Conservation (phyloP, 2,329 filamentous ascomycete genomes). For the Claviceps sp. region DNA sequence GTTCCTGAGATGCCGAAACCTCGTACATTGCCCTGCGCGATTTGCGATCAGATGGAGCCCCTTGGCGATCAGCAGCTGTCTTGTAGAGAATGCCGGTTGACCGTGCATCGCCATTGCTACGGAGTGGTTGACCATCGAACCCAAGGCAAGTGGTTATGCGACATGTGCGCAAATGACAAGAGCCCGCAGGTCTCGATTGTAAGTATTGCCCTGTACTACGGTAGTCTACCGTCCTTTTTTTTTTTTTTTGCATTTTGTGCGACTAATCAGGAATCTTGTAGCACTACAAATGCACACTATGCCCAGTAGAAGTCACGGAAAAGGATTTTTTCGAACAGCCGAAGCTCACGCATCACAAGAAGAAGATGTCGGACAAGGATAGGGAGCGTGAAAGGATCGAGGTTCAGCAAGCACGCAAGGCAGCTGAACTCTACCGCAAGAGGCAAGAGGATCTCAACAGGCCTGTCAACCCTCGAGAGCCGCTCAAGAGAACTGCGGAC, state of each 20-base stretch:
- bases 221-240: not conserved
- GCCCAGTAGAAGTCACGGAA: conserved; percentile 68
- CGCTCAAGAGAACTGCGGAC: conserved; percentile 83
- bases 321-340: conserved; percentile 70
- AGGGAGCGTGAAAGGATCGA: conserved; percentile 78
- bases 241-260: conserved; percentile 5
- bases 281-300: conserved; percentile 88
- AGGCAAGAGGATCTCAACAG: conserved; percentile 75
- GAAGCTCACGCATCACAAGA: conserved; percentile 44
- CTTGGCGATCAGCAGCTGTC: conserved; percentile 58
- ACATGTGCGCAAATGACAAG: conserved; percentile 91
- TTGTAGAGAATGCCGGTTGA: conserved; percentile 79
- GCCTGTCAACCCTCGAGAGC: conserved; percentile 72
- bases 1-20: conserved; percentile 67
- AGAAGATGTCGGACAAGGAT: conserved; percentile 82
- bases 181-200: conserved; percentile 85
- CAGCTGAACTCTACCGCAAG: conserved; percentile 69
- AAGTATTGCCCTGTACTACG: conserved; percentile 22
- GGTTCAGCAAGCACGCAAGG: conserved; percentile 67
- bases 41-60: conserved; percentile 66
- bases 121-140: conserved; percentile 62
- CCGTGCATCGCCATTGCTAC: conserved; percentile 86
- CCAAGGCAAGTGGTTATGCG: conserved; percentile 79
- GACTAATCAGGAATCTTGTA: conserved; percentile 13
- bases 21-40: conserved; percentile 66